A percentile compares a stretch with the other conserved stretches of the same genome.
These are phyloP conservation scores for Umbelopsis sp. DNA, from an alignment of 371 early-diverging fungal species.

Conservation along the genomic window DNA sequence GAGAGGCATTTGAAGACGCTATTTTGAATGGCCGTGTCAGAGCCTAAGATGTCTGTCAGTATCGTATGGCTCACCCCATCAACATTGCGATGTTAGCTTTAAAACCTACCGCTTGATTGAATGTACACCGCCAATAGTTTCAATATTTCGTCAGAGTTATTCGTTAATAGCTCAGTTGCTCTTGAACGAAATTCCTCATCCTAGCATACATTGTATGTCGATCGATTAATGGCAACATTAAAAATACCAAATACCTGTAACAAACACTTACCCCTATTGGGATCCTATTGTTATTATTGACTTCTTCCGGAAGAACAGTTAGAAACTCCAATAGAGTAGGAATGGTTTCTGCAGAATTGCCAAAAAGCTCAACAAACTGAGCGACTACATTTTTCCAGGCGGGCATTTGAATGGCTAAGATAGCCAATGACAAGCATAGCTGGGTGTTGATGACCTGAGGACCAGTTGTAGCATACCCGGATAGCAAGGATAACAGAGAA, in stretches of 20 bases:
- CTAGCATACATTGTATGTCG: conserved; percentile 30
- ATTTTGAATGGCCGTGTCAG: conserved; percentile 59
- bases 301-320: conserved; percentile 88
- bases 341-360: conserved; percentile 58
- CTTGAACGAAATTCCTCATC: conserved; percentile 66
- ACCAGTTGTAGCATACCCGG: conserved; percentile 43
- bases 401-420: conserved; percentile 80
- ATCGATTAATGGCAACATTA: neutral
- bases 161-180: conserved; percentile 63
- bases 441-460: conserved; percentile 76
- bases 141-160: conserved; percentile 66
- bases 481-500: conserved; percentile 70
- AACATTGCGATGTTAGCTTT: too few relatives aligned
- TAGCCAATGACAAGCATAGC: conserved; percentile 84
- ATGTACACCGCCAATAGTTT: conserved; percentile 66
- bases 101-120: conserved; percentile 63
- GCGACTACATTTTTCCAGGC: conserved; percentile 84
- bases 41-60: conserved; percentile 31
- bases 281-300: conserved; percentile 67
- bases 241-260: conserved; percentile 19
- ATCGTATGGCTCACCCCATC: neutral
- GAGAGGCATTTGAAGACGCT: conserved; percentile 74
- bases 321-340: conserved; percentile 78
- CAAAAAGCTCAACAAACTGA: conserved; percentile 67
- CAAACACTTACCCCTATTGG: conserved; percentile 55